Conservation (phyloP, 2,329 filamentous ascomycete genomes). For the Ascochyta pisi region DNA sequence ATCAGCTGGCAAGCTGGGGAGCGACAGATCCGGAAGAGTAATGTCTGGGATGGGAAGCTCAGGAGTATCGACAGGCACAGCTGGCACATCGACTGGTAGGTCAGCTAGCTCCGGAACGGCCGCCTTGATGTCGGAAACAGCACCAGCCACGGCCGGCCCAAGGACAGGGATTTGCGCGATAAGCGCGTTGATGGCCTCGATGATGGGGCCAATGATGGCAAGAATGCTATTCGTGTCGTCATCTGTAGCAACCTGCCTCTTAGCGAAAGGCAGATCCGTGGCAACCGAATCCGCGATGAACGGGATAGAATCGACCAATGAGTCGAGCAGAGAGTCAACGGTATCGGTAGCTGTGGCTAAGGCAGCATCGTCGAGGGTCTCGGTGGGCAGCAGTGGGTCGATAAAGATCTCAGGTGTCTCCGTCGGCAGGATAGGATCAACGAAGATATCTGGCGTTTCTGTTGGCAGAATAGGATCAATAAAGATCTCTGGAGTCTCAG, state of each 20-base stretch:
- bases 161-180: not conserved
- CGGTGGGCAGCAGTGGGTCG: not conserved
- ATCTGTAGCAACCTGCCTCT: not conserved
- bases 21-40: not conserved
- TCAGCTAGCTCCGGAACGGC: not conserved
- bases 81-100: slow-evolving; percentile 1
- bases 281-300: not conserved
- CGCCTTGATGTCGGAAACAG: not conserved
- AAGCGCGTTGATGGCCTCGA: slow-evolving; percentile 4
- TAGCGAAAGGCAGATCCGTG: not conserved
- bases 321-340: not conserved
- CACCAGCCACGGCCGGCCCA: not conserved
- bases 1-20: not conserved
- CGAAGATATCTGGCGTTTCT: not conserved
- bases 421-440: not conserved
- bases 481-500: slow-evolving; percentile 1
- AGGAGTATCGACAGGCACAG: not conserved
- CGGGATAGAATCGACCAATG: not conserved
- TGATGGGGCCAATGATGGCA: not conserved
- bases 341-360: not conserved
- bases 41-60: slow-evolving; percentile 1
- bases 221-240: not conserved
- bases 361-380: not conserved
- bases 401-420: too few species aligned
- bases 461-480: not conserved